Percentiles rank a stretch among this genome's conserved stretches.
Evolutionary conservation across 148 eudicot species (phyloP).

Genomic region (Beta vulgaris): DNA sequence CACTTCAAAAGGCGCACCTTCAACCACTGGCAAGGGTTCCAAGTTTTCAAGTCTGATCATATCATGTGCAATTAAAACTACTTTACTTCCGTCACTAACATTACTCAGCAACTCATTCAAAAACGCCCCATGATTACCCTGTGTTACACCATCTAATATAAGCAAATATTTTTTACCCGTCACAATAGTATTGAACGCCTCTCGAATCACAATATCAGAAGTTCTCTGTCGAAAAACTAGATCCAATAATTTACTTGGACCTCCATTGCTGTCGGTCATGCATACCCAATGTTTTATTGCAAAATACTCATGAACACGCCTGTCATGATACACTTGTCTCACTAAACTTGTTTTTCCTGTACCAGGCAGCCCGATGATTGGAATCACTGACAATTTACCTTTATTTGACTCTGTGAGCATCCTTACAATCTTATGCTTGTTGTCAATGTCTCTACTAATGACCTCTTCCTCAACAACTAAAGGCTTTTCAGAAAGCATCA

Average conservation of each 20-base stretch:
- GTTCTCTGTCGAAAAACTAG: not conserved
- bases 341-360: not conserved
- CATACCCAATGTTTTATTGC: not conserved
- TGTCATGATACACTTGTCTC: not conserved
- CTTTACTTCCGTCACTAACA: not conserved
- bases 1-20: not conserved
- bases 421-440: no score
- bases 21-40: not conserved
- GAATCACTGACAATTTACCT: no score
- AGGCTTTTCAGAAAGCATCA: no score
- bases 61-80: not conserved
- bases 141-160: not conserved
- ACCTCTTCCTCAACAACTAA: no score
- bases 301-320: not conserved
- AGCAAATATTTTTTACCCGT: not conserved
- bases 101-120: not conserved
- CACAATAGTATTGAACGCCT: not conserved
- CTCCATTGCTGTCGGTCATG: not conserved
- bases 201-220: not conserved
- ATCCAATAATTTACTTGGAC: not conserved
- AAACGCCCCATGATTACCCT: not conserved
- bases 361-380: not conserved
- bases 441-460: no score
- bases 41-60: not conserved
- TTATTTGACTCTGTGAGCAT: not conserved